Base-by-base conservation (phyloP, 345 rosid species). In the Lumnitzera racemosa region DNA sequence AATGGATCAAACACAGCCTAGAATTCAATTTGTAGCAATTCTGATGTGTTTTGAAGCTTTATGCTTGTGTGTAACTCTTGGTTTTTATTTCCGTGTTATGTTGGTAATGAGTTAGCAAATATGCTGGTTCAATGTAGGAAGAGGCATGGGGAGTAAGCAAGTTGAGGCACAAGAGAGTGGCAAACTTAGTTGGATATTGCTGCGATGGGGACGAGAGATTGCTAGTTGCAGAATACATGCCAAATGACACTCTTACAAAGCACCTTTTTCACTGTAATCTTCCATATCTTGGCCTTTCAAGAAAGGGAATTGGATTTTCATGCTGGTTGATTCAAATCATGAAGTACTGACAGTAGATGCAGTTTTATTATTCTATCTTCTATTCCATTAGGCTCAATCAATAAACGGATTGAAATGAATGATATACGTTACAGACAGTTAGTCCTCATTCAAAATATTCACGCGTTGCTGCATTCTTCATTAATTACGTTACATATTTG, bases 191-290 rank as follows among this genome's bases (percentile, higher is more conserved):
- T 62, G 98, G 98, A 24, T 91, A 87, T 61, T 91, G 96, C 69
- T 91, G 96, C 67, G 90, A 89, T 51, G 98, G 96, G 13, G 96
- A 91, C 65, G 96, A 91, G 76, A 87, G 98, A 71, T 58, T 91
- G 75, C 86, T 91, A 56, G 96, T 89, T 55, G 86, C 98, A 0
- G 98, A 91, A 67, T 87, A 77, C 70, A 83, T 91, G 96, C 86
- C 95, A 13, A 87, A 89, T 65, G 90, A 89, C 57, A 89, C 88
- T 20, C 94, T 91, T 46, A 76, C 83, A 6, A 91, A 89, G 69
- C 96, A 91, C 70, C 72, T 91, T 3, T 91, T 91, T 59, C 98
- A 91, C 67, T 91, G 98, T 91, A 85, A 50, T 36, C 55, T 56
- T 56, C 23, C 24, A 12, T 24, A 23, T 53, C 51, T 31, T 53